Evolutionary conservation across 352 stramenopile genomes (phyloP).

Genomic region (Blastocystis sp.): DNA sequence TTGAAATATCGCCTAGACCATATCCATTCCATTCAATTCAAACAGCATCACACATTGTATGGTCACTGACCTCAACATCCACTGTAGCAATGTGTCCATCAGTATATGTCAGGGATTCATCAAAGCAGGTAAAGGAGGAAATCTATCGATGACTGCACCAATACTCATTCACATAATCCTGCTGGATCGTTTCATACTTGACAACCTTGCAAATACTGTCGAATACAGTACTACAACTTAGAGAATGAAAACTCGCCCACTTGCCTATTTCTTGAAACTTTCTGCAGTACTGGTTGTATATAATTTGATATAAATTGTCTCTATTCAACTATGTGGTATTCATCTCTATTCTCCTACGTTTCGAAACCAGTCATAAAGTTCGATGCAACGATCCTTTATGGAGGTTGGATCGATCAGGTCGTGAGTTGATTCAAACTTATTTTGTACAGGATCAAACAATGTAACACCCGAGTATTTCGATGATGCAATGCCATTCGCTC

Average conservation of each 20-base stretch:
- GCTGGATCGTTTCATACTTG: background rate
- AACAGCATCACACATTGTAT: background rate
- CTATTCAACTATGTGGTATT: background rate
- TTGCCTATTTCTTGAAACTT: background rate
- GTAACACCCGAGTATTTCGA: background rate
- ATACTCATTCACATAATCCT: background rate
- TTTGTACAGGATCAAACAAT: background rate
- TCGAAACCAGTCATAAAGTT: conserved; percentile 30
- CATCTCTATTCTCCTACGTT: background rate
- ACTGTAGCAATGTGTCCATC: background rate
- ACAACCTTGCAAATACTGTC: conserved; percentile 25
- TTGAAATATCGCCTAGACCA: no score
- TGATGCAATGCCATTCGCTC: background rate
- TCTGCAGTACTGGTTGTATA: background rate
- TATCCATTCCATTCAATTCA: background rate
- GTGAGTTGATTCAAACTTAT: background rate
- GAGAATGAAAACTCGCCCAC: background rate
- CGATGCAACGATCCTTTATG: background rate
- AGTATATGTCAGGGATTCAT: background rate
- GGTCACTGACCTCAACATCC: background rate
- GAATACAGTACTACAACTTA: background rate
- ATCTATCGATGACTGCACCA: background rate
- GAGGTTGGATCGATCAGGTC: background rate
- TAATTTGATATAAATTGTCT: background rate
- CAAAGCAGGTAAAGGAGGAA: background rate